Base-by-base conservation (phyloP, 2,329 filamentous ascomycete species). In the Magnaporthiopsis incrustans region DNA sequence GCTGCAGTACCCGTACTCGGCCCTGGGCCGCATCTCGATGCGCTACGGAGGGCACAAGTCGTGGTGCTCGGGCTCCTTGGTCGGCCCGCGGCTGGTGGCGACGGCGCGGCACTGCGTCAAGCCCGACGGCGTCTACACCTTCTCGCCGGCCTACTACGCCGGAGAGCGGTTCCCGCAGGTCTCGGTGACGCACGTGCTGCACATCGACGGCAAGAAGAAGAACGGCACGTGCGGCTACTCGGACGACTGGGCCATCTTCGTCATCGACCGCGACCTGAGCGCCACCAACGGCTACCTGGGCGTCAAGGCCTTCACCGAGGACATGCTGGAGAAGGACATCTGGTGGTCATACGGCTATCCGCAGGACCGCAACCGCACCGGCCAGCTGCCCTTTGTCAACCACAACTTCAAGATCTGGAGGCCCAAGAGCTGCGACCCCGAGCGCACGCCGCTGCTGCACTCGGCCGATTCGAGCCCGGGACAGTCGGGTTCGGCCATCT, bases 91-190 rank as follows among this genome's bases (percentile, higher is more conserved):
- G 11, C 35, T 62, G 25, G 60, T 62, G 30, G 35, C 44, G 11
- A 62, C 44, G 60, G 60, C 60, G 30, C 60, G 60, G 15, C 60
- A 62, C 44, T 62, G 60, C 60, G 32, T 62, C 38, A 56, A 62
- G 35, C 18, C 26, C 14, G 25, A 56, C 35, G 60, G 60, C 7
- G 26, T 12, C 25, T 62, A 62, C 38, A 62, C 60, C 3, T 62
- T 62, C 35, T 15, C 38, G 25, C 60, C 60, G 26, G 60, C 60
- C 60, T 62, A 53, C 44, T 32, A 62, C 44, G 44, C 35, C 3
- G 60, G 38, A 7, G 14, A 62, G 5, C 38, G 60, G 14, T 53
- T 53, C 15, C 4, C 35, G 32, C 14, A 10, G 6, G 60, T 38
- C 2, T n/a, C 38, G 22, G 60, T 62, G 6, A 62, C 60, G 25